phyloP scores from a whole-genome alignment of 2,329 filamentous ascomycete genomes.

The Colletotrichum sp. region DNA sequence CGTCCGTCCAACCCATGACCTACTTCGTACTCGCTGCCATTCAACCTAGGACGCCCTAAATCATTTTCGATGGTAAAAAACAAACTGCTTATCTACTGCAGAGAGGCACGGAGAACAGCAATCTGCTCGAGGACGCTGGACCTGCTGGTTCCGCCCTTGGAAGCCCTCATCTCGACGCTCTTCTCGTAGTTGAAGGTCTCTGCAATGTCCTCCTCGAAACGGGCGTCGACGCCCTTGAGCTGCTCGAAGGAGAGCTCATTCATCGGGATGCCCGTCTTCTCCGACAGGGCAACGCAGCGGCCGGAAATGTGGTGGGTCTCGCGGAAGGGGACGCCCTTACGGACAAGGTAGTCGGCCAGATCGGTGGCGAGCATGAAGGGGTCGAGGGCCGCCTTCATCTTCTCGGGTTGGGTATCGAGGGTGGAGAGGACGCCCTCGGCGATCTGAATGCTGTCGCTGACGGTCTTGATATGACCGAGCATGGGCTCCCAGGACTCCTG shows the following conservation, averaged over 20 bases:
- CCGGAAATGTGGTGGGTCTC: slow-evolving; percentile 83
- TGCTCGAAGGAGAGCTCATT: slow-evolving; percentile 71
- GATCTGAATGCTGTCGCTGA: slow-evolving; percentile 82
- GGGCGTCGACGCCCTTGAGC: slow-evolving; percentile 69
- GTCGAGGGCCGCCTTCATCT: slow-evolving; percentile 80
- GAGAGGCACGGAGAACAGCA: slow-evolving; percentile 36
- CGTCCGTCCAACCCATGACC: neutral
- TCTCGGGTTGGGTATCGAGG: slow-evolving; percentile 70
- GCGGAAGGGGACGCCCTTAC: slow-evolving; percentile 76
- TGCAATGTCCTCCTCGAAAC: slow-evolving; percentile 75
- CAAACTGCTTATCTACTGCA: neutral
- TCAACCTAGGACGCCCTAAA: neutral
- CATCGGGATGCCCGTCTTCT: slow-evolving; percentile 70
- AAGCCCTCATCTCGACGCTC: slow-evolving; percentile 79
- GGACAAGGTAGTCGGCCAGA: slow-evolving; percentile 68
- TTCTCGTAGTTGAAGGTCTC: slow-evolving; percentile 81
- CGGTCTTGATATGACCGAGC: slow-evolving; percentile 82
- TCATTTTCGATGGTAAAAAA: neutral
- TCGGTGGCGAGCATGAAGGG: slow-evolving; percentile 84
- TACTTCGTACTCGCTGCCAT: neutral
- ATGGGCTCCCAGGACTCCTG: slow-evolving; percentile 89
- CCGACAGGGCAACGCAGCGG: slow-evolving; percentile 70
- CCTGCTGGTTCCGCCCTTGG: slow-evolving; percentile 80
- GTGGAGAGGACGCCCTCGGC: slow-evolving; percentile 82
- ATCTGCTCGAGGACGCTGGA: slow-evolving; percentile 70